Conservation (phyloP, 192 early-diverging fungal genomes). For the Dissophora globulifera region DNA sequence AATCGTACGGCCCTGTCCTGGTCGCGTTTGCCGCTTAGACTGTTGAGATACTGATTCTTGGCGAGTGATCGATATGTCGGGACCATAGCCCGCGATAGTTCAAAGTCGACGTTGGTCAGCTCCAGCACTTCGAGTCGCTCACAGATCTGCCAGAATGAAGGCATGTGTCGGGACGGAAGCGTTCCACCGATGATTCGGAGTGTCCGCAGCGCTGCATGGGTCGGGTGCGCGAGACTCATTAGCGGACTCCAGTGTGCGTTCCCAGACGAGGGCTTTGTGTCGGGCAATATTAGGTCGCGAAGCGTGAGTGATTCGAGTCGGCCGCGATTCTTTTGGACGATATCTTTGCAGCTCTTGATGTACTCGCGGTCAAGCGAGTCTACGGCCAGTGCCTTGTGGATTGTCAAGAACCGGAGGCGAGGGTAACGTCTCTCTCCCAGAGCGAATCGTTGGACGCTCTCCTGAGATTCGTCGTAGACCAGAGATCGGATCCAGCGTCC, state of each 20-base stretch:
- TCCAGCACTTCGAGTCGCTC: not conserved
- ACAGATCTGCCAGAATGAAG: constrained; percentile 5
- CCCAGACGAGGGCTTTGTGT: not conserved
- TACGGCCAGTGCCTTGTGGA: not conserved
- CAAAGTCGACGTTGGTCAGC: not conserved
- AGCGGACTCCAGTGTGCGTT: not conserved
- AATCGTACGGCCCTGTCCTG: not conserved
- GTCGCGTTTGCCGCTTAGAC: not conserved
- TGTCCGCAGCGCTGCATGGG: not conserved
- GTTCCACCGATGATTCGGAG: not conserved
- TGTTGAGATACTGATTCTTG: not conserved
- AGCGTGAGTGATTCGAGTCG: not conserved
- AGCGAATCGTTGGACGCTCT: not conserved
- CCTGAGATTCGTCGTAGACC: not conserved
- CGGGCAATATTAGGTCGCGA: not conserved
- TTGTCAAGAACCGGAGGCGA: not conserved
- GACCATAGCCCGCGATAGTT: not conserved
- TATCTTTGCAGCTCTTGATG: not conserved
- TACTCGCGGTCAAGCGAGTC: not conserved
- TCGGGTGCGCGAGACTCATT: not conserved
- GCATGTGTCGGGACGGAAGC: not conserved
- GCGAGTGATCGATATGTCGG: too few relatives aligned
- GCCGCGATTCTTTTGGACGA: not conserved
- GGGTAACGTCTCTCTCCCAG: not conserved
- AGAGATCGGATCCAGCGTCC: not conserved